Evolutionary conservation across 208 protist species (phyloP), one percentile per base, ranked within the genome.

Genomic region (Trypanosoma rangeli): DNA sequence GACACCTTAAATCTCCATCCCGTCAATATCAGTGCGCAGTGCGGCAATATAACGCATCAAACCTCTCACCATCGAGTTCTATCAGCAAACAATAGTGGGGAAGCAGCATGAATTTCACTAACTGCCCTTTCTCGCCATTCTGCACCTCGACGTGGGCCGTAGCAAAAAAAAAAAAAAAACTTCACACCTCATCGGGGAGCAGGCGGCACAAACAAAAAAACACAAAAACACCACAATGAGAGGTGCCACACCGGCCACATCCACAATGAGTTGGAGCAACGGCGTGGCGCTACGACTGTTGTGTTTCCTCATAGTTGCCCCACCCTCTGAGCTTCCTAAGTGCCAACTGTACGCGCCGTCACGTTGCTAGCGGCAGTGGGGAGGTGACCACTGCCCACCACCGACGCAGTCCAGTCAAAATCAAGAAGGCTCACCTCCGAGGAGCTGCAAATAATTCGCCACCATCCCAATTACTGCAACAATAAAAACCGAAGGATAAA

Each of bases 1-100:
- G 3, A 3, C 49, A 60, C 55, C 18, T 52, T 85, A 80, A 64
- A 83, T 78, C 42, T 85, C 46, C 44, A 83, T 63, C 13, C 80
- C 72, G 10, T 73, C 74, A 24, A 90, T 61, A 20, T 78, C 82
- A 24, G 73, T 66, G 22, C 82, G 82, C 61, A 90, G 42, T 13
- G 78, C 61, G n/a, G 75, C 73, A 61, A 76, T 65, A 20, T n/a
- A 68, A 55, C 15, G 50, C 24, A 10, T 76, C 73, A 52, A 58
- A 55, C 0, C 82, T 65, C 24, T 62, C 66, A 12, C 83, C 72
- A 18, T 49, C 22, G 9, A 63, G 26, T 8, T 49, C 58, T 33
- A 63, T n/a, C 35, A 22, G 4, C 58, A 63, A 37, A 48, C 33
- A 33, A 46, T 48, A 31, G 22, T 63, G 3, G 28, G 37, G 58